Evolutionary conservation across 306 rosid species (phyloP), one percentile per base, ranked within the genome.

Genomic region (Quercus rubra): DNA sequence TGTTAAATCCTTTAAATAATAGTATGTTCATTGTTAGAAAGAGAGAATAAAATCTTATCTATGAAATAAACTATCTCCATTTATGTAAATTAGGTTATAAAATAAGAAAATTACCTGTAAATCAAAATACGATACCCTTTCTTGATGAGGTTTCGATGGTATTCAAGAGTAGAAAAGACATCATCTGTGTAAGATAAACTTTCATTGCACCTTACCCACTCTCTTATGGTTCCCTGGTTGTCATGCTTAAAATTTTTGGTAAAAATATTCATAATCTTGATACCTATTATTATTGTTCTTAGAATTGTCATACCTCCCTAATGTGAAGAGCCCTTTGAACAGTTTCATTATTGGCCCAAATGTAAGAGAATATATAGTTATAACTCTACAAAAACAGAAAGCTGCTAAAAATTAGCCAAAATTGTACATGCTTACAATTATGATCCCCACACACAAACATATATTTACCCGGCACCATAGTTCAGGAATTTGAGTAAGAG

Each of bases 141-240:
- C 74, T 54, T 20, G 63, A 58, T 76, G 18, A 71, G 18, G 64
- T 33, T 71, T 1, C 31, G 68, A 66, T 83, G 79, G 79, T 78
- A 83, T 0, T 71, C 51, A 46, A 75, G 33, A 73, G 67, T 21
- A 41, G 67, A 75, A 15, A 1, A 9, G 12, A 31, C 62, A 33
- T 76, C 33, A 10, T 14, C 4, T 10, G 59, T 18, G 30, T 64
- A 63, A 46, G 19, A 6, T 14, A 79, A 21, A 62, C 70, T 81
- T 31, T 4, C n/a, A 23, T 75, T 85, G 68, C 88, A 81, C 58
- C 77, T 85, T 14, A 31, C 35, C 85, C 85, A 85, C 20, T 46
- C 35, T 14, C 12, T 11, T 62, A 74, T 71, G 19, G 68, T 85
- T n/a, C 88, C 88, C 88, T 85, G 59, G 25, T 83, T 69, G 11